A percentile compares a stretch with the other conserved stretches of the same genome.
Evolutionary conservation across 768 basidiomycete genomes (phyloP).

Genomic region (Xerocomus potaroensis): DNA sequence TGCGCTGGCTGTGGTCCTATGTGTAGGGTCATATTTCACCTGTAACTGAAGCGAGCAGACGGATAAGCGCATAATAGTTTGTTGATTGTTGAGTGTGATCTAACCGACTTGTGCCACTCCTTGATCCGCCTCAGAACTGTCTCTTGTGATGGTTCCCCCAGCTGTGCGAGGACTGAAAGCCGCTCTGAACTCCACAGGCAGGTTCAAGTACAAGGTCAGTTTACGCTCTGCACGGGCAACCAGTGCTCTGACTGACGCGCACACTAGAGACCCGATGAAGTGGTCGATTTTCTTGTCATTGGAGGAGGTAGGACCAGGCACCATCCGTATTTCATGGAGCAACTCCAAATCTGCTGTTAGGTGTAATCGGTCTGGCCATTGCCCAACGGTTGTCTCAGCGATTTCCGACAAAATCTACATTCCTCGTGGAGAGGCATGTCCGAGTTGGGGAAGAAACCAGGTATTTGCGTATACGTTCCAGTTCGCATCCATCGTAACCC

Average conservation of each 20-base stretch:
- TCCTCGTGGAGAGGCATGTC: slow-evolving; percentile 73
- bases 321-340: neutral
- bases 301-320: slow-evolving; percentile 62
- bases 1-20: slow-evolving; percentile 23
- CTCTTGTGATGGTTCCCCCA: slow-evolving; percentile 33
- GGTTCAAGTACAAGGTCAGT: slow-evolving; percentile 58
- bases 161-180: slow-evolving; percentile 48
- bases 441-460: slow-evolving; percentile 84
- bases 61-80: too few species aligned
- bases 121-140: too few species aligned
- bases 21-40: slow-evolving; percentile 15
- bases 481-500: neutral
- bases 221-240: neutral
- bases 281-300: slow-evolving; percentile 80
- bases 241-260: neutral
- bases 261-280: slow-evolving; percentile 56
- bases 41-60: slow-evolving; percentile 10
- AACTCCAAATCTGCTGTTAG: slow-evolving; percentile 31
- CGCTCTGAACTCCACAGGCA: slow-evolving; percentile 57
- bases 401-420: slow-evolving; percentile 67
- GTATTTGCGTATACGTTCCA: slow-evolving; percentile 32
- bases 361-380: slow-evolving; percentile 83
- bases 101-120: too few species aligned
- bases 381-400: slow-evolving; percentile 65
- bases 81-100: too few species aligned